Base-by-base conservation (phyloP, 2,329 filamentous ascomycete species). In the Pseudogymnoascus sp. region DNA sequence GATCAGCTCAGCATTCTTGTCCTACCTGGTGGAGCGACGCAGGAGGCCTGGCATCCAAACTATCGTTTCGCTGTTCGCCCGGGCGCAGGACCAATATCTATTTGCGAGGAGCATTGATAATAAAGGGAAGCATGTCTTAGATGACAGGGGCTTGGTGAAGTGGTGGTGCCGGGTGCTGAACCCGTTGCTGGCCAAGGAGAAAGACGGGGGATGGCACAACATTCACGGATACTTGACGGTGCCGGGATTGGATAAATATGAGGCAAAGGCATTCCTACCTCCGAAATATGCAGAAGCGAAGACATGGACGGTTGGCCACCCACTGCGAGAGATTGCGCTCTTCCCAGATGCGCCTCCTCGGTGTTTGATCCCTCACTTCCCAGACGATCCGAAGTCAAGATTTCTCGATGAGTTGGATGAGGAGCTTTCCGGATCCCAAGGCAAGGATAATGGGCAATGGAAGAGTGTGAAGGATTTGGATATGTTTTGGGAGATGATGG, bases 401-500 rank as follows among this genome's bases (percentile, higher is more conserved):
- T 97, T 92, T 71, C 81, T 96, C 52, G 83, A 91, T 64, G 93
- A 97, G 71, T 78, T 99, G 3, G 93, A 99, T 69, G 90, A 93
- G 33, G 91, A 95, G 71, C 81, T 90, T 0, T 83, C 84, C 31
- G 79, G 82, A 1, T 76, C 76, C 4, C 77, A 77, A 61, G 76
- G 82, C 67, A 82, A 83, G 67, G 80, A 78, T 26, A 76, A 78
- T 2, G 89, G 89, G 0, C 81, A 84, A 63, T 99, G 94, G 94
- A 89, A 86, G 72, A 92, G 89, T 64, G 86, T 97, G 23, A 87
- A 83, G 72, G 89, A 86, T 0, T 77, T 99, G 41, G 90, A 92
- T n/a, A 87, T 92, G 68, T 99, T 99, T 71, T 99, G 94, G 94
- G 94, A 99, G 65, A 89, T 96, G 82, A 97, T 99, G 93, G 88